Evolutionary conservation across 1,284 basidiomycete species (phyloP), one percentile per base, ranked within the genome.

Genomic region (Malassezia brasiliensis): DNA sequence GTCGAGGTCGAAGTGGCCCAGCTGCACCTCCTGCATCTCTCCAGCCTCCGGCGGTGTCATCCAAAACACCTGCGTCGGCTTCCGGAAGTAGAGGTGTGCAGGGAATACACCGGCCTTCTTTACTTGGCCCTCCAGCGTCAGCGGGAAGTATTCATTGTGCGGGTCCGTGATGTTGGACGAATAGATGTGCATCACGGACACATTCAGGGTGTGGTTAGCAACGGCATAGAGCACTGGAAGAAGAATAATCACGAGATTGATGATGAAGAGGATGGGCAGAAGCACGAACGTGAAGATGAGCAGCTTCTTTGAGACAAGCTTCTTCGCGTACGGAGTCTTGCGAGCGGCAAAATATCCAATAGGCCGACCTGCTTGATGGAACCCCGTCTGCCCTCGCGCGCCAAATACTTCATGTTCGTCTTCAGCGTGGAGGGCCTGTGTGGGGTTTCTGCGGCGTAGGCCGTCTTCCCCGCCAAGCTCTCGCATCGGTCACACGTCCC

Each of bases 61-160:
- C 75, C 75, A 76, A 53, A 62, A 66, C 37, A 75, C 68, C 42
- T 68, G 51, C 17, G 75, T 66, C 9, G 75, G 75, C 36, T 68
- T 61, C 6, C 69, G 61, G 52, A 76, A 76, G 59, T 63, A 67
- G 31, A 76, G 51, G 31, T 69, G 67, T 34, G 75, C 75, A 8
- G 75, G 75, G 64, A 76, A 76, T 39, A 76, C 69, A 50, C 75
- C 75, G 47, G 68, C 66, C 59, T 76, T 76, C 56, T 66, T 68
- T 37, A 65, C 66, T 47, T 70, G 68, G 53, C 74, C 75, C 34
- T 70, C 61, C 50, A 76, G 63, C 6, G 71, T 66, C 45, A 76
- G 60, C 14, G 67, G 60, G 61, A 76, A 76, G 19, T 63, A 63
- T 20, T 63, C 59, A 60, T 76, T 74, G 46, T 52, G 47, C 6